phyloP scores from a whole-genome alignment of 2,329 filamentous ascomycete species.

The Aphanocladium album region DNA sequence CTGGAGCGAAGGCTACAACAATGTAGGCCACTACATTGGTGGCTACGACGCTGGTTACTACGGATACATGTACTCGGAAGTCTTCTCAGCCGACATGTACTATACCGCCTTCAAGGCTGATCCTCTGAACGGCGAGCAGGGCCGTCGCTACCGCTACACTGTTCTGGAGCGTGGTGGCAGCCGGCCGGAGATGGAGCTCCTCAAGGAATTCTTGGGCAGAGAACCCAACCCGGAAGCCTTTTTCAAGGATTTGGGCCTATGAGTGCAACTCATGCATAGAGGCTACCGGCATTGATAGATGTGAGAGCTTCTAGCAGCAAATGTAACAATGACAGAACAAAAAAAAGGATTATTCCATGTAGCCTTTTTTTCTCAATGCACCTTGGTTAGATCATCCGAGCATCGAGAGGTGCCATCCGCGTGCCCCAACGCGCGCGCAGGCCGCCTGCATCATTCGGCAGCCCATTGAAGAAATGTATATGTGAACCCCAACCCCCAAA shows the following conservation, averaged over 20 bases:
- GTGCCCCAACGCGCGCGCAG: too few species aligned
- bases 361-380: too few species aligned
- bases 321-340: too few species aligned
- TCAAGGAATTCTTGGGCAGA: constrained; percentile 73
- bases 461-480: too few species aligned
- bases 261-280: background rate
- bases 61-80: constrained; percentile 53
- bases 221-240: constrained; percentile 75
- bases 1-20: constrained; percentile 75
- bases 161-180: constrained; percentile 74
- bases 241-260: constrained; percentile 66
- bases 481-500: too few species aligned
- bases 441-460: too few species aligned
- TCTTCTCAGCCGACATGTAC: constrained; percentile 86
- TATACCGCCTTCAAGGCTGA: constrained; percentile 71
- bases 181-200: constrained; percentile 73
- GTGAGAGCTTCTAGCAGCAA: background rate
- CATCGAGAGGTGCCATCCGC: too few species aligned
- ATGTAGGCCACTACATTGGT: constrained; percentile 76
- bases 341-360: too few species aligned
- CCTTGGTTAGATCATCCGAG: too few species aligned
- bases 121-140: constrained; percentile 71
- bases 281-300: background rate
- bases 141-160: constrained; percentile 69
- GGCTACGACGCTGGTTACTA: constrained; percentile 76